Conservation (phyloP, 2,329 filamentous ascomycete species). For the Ascochyta viciae-villosae region DNA sequence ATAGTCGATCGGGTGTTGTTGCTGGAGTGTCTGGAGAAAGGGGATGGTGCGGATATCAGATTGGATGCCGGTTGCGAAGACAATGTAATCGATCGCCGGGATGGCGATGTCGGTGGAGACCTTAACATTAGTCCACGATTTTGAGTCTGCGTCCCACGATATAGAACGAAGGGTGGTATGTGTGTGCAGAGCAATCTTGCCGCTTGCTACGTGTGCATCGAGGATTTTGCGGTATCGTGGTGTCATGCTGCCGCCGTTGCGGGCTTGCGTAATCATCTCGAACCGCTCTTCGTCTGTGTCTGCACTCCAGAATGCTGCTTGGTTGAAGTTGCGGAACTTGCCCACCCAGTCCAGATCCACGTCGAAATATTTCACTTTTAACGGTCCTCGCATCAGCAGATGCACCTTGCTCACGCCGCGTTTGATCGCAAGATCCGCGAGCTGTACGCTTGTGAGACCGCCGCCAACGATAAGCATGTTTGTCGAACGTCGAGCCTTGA, state of each 20-base stretch:
- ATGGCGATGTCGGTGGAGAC: slow-evolving; percentile 63
- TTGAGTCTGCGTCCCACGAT: slow-evolving; percentile 55
- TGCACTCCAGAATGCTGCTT: slow-evolving; percentile 78
- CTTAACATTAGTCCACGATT: slow-evolving; percentile 42
- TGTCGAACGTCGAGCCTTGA: slow-evolving; percentile 56
- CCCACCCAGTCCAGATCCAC: slow-evolving; percentile 80
- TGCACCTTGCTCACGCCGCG: slow-evolving; percentile 72
- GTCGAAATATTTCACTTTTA: slow-evolving; percentile 78
- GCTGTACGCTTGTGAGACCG: slow-evolving; percentile 77
- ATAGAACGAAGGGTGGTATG: slow-evolving; percentile 64
- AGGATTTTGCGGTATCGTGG: slow-evolving; percentile 72
- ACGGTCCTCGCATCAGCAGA: slow-evolving; percentile 69
- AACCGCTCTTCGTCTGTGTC: slow-evolving; percentile 74
- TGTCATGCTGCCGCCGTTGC: slow-evolving; percentile 79
- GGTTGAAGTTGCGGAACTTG: slow-evolving; percentile 80
- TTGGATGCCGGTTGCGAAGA: slow-evolving; percentile 76
- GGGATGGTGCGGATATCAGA: slow-evolving; percentile 68
- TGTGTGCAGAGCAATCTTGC: slow-evolving; percentile 63
- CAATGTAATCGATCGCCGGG: slow-evolving; percentile 69
- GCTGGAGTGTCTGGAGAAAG: slow-evolving; percentile 65
- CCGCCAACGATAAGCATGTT: slow-evolving; percentile 77
- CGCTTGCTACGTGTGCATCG: slow-evolving; percentile 63
- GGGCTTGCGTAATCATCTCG: slow-evolving; percentile 69
- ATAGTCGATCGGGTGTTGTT: slow-evolving; percentile 66
- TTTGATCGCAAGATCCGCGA: slow-evolving; percentile 70